A percentile compares a stretch with the other conserved stretches of the same genome.
phyloP scores from a whole-genome alignment of 2,329 filamentous ascomycete species.

The Fusarium nematophilum region DNA sequence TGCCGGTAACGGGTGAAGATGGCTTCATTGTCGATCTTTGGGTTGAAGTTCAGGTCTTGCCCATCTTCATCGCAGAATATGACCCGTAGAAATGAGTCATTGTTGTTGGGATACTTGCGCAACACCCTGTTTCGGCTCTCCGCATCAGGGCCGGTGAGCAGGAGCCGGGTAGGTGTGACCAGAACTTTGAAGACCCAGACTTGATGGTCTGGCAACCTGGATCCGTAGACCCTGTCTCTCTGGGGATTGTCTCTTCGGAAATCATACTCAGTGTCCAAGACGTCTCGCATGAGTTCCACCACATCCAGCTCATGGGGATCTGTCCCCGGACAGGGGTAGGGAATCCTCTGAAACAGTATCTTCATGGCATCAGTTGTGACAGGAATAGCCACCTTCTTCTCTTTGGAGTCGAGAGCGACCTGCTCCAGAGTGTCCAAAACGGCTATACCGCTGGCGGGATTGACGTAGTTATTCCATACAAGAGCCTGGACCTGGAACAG shows the following conservation, averaged over 20 bases:
- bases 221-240: constrained; percentile 43
- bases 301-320: constrained; percentile 57
- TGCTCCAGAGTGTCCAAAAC: constrained; percentile 59
- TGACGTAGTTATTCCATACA: constrained; percentile 70
- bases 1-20: constrained; percentile 71
- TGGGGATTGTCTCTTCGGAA: constrained; percentile 42
- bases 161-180: constrained; percentile 70
- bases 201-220: constrained; percentile 52
- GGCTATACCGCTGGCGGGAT: constrained; percentile 61
- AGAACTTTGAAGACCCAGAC: constrained; percentile 64
- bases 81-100: constrained; percentile 75
- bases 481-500: constrained; percentile 73
- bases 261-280: constrained; percentile 55
- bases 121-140: constrained; percentile 79
- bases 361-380: constrained; percentile 66
- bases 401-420: constrained; percentile 42
- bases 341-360: constrained; percentile 62
- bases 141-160: constrained; percentile 69
- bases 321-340: constrained; percentile 63
- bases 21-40: constrained; percentile 55
- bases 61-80: constrained; percentile 81
- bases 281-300: constrained; percentile 52
- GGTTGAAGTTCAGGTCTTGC: constrained; percentile 69
- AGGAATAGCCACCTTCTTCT: constrained; percentile 43
- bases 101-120: constrained; percentile 69